phyloP scores from a whole-genome alignment of 1,139 yeast genomes.

The Kodamaea derodonti region DNA sequence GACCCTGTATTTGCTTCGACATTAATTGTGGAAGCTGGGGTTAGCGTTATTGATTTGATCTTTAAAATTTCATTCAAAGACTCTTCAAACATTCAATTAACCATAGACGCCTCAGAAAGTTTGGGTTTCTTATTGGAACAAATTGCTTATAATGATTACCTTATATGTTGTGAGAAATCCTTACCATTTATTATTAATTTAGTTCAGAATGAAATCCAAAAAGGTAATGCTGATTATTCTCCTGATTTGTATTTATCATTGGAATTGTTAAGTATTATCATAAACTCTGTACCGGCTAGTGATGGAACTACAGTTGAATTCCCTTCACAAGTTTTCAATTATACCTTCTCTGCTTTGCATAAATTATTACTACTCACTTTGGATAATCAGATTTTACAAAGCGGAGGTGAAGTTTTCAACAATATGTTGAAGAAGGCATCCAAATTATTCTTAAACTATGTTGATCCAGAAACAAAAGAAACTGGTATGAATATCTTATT shows the following conservation, averaged over 20 bases:
- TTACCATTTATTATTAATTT: slow-evolving; percentile 47
- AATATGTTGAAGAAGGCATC: slow-evolving; percentile 55
- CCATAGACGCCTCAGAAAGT: slow-evolving; percentile 59
- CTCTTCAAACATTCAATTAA: slow-evolving; percentile 68
- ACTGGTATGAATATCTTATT: slow-evolving; percentile 56
- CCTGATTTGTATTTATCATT: slow-evolving; percentile 64
- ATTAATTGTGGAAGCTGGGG: slow-evolving; percentile 17
- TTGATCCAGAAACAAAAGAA: slow-evolving; percentile 33
- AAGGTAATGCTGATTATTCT: slow-evolving; percentile 36
- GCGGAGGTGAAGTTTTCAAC: slow-evolving; percentile 72
- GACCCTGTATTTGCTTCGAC: slow-evolving; percentile 32
- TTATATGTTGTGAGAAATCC: slow-evolving; percentile 47
- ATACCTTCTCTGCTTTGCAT: slow-evolving; percentile 50
- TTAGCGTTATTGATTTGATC: slow-evolving; percentile 47
- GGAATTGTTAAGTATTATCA: slow-evolving; percentile 59
- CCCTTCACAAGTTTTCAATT: slow-evolving; percentile 46
- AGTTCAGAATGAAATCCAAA: slow-evolving; percentile 22
- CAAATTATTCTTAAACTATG: slow-evolving; percentile 38
- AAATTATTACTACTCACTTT: slow-evolving; percentile 49
- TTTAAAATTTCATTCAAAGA: slow-evolving; percentile 68
- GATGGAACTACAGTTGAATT: slow-evolving; percentile 30
- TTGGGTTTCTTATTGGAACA: slow-evolving; percentile 54
- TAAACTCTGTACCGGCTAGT: slow-evolving; percentile 37
- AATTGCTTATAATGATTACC: slow-evolving; percentile 43
- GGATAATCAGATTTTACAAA: slow-evolving; percentile 80